Evolutionary conservation across 768 basidiomycete genomes (phyloP), one percentile per base, ranked within the genome.

Genomic region (Mrakia blollopis): DNA sequence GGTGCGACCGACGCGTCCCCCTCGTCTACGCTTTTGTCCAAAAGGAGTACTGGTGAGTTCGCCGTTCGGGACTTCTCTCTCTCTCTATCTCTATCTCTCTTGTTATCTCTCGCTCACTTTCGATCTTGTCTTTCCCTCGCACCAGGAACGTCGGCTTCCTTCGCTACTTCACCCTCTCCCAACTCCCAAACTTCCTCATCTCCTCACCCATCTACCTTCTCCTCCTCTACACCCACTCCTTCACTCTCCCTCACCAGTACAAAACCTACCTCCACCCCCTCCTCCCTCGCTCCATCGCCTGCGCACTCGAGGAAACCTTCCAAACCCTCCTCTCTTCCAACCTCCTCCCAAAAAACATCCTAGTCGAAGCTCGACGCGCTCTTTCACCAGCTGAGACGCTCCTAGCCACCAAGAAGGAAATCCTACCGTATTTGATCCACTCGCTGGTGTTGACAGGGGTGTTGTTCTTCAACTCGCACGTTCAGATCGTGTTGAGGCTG

Each of bases 181-280:
- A 99, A 83, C 80, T 93, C 2, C 97, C 97, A 65, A 97, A 98
- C 83, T 92, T 98, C 81, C 79, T 93, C 78, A 86, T 98, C 75
- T 89, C 91, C 23, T 80, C 88, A 0, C 96, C 96, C 0, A 86
- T 91, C 0, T 87, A 96, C 73, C 60, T 84, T 69, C 84, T 83
- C 47, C 67, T 83, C 81, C 23, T 87, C 78, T 84, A 90, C 8
- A 44, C 89, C 88, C 28, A 81, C 78, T 4, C 78, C 65, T 81
- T 30, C 57, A 13, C 52, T 30, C 67, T 16, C 21, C 50, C 73
- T 57, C 63, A 41, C 35, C 39, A 32, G 21, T 50, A 50, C 47
- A 50, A 16, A 4, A 50, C 87, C 78, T 84, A 90, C 7, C 39
- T 88, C 88, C n/a, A 81, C 78, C 9, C 78, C 63, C 18, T 50